These are phyloP conservation scores for Curvularia sp. DNA, from an alignment of 2,329 filamentous ascomycete species.

Conservation along the genomic window DNA sequence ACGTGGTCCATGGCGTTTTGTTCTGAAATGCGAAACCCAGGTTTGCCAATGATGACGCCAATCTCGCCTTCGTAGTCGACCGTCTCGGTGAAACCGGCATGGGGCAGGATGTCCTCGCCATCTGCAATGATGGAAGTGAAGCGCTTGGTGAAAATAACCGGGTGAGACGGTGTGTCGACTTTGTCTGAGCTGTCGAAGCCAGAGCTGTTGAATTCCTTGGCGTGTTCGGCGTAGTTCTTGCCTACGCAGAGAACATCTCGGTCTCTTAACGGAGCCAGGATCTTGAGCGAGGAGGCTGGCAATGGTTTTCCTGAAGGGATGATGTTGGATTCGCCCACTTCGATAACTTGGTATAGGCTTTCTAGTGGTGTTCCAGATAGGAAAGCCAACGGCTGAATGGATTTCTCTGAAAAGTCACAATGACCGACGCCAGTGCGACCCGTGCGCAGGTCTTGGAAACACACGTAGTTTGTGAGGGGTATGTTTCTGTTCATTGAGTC, in stretches of 20 bases:
- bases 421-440: neutral
- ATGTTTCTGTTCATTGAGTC: neutral
- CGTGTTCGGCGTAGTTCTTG: constrained; percentile 65
- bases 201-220: constrained; percentile 63
- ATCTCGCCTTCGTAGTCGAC: constrained; percentile 65
- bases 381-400: constrained; percentile 51
- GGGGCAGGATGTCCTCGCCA: constrained; percentile 56
- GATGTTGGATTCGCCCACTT: constrained; percentile 53
- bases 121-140: constrained; percentile 61
- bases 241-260: constrained; percentile 63
- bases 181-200: constrained; percentile 65
- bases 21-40: constrained; percentile 55
- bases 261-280: constrained; percentile 57
- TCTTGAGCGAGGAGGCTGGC: constrained; percentile 16
- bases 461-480: neutral
- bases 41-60: constrained; percentile 62
- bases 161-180: constrained; percentile 59
- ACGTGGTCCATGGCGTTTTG: constrained; percentile 59
- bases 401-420: neutral
- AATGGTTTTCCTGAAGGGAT: constrained; percentile 45
- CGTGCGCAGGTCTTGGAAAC: neutral
- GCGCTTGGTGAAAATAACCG: constrained; percentile 64
- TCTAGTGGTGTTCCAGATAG: constrained; percentile 56
- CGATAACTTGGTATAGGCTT: constrained; percentile 61
- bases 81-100: constrained; percentile 58